These are phyloP conservation scores for Fulvia fulva DNA, from an alignment of 2,329 filamentous ascomycete genomes.

Conservation along the genomic window DNA sequence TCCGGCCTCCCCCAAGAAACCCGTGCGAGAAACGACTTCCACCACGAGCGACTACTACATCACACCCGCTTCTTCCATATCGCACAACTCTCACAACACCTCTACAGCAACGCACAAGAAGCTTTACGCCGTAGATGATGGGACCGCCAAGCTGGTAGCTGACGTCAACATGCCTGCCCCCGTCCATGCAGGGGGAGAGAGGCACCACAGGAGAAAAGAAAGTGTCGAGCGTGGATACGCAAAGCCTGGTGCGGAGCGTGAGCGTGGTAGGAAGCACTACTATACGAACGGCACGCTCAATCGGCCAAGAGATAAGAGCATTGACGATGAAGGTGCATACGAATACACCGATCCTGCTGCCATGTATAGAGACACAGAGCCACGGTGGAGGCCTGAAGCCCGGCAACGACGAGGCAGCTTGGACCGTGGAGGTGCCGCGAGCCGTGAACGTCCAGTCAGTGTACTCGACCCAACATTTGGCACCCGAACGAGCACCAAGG, in stretches of 20 bases:
- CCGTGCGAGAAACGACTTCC: slow-evolving; percentile 30
- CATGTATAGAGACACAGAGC: slow-evolving; percentile 51
- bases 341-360: slow-evolving; percentile 49
- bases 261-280: slow-evolving; percentile 30
- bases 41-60: slow-evolving; percentile 34
- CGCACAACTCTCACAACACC: slow-evolving; percentile 26
- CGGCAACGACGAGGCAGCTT: slow-evolving; percentile 44
- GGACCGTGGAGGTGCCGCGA: slow-evolving; percentile 35
- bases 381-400: slow-evolving; percentile 37
- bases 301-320: slow-evolving; percentile 25
- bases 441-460: slow-evolving; percentile 44
- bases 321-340: slow-evolving; percentile 43
- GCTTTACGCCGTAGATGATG: slow-evolving; percentile 48
- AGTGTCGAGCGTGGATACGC: slow-evolving; percentile 29
- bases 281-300: slow-evolving; percentile 27
- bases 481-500: slow-evolving; percentile 31
- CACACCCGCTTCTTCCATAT: slow-evolving; percentile 29
- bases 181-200: slow-evolving; percentile 36
- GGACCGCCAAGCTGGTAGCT: slow-evolving; percentile 35
- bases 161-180: slow-evolving; percentile 34
- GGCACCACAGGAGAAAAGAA: slow-evolving; percentile 34
- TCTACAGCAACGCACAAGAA: slow-evolving; percentile 42
- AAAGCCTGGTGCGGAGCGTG: slow-evolving; percentile 18
- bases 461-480: slow-evolving; percentile 36
- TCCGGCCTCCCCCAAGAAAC: slow-evolving; percentile 42